Evolutionary conservation across 1,284 basidiomycete species (phyloP), one percentile per base, ranked within the genome.

Genomic region (Xerocomus cyaneibrunnescens): DNA sequence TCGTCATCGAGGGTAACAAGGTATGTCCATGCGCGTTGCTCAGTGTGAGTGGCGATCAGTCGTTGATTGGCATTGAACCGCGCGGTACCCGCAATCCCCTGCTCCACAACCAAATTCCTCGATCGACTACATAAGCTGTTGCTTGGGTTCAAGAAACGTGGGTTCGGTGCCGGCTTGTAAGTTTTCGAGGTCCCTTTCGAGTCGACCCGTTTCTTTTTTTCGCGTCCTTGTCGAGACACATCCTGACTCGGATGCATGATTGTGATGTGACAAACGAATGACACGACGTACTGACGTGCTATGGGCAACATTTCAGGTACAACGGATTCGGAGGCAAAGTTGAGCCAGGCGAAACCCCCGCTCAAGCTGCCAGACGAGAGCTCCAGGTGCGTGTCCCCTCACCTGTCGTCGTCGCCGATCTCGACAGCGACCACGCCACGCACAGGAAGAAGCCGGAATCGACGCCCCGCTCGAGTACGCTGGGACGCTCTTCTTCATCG

Each of bases 361-460:
- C 52, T 0, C 57, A 72, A 48, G 78, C 74, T 25, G 78, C 77
- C 1, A 54, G 57, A 21, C 68, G 78, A 2, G 78, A 80, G 56
- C 68, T 80, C 30, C 57, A 68, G 58, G 73, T 75, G 3, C 35
- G 64, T 48, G 4, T 21, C 10, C 8, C 27, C 17, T 19, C 10
- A 2, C 28, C 35, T 3, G 8, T 14, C 35, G 17, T 8, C 35
- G n/a, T n/a, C n/a, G 4, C 9, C 35, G 35, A 5, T 9, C 10
- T 10, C 27, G 27, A 27, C 10, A 5, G 5, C 27, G 27, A 27
- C 27, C 27, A 27, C 27, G 27, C 27, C 13, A 31, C 30, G 14
- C 57, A 5, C 19, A 92, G 89, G 89, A 93, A 74, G 89, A 92
- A 71, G 80, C 87, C 5, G 85, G 89, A 0, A 81, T 92, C 37